Evolutionary conservation across 2,329 filamentous ascomycete genomes (phyloP), one percentile per base, ranked within the genome.

Genomic region (Hypoxylon sp.): DNA sequence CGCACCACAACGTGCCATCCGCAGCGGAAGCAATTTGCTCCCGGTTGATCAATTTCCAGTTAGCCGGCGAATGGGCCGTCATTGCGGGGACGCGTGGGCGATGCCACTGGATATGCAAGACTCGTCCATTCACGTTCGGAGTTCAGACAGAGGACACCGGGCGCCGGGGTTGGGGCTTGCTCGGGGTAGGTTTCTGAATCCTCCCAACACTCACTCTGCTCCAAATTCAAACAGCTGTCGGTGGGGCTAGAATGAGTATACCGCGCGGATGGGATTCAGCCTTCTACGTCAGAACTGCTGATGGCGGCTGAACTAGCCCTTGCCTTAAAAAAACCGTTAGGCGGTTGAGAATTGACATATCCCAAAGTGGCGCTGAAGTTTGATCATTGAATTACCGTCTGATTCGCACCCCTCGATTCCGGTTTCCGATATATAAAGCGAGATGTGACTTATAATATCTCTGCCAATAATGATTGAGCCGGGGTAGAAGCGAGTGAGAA

Each of bases 11-110:
- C 66, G 69, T 72, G 35, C 44, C 69, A 72, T 68, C 64, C 61
- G 64, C 58, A 57, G 58, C 66, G 61, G 49, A 55, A 66, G 35
- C 64, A 67, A 65, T 63, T 49, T 65, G 25, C 58, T 66, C 61
- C 66, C 64, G 64, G 64, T 27, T 68, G 69, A 72, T 69, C 69
- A 65, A 37, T 62, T 44, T 56, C 48, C 48, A 35, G 64, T 59
- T 49, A 69, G 37, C 61, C 66, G 64, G 61, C 67, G 69, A 72
- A 72, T 72, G 61, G 54, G 49, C 57, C 69, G 64, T 64, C 67
- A 64, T 57, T 61, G 64, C 66, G 66, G 66, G 61, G 69, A 55
- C 40, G 66, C 61, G 64, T 72, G 64, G 64, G 61, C 61, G 40
- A 42, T 64, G 53, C 44, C 48, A 58, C 54, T 69, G 54, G 60